Evolutionary conservation across 2,329 filamentous ascomycete genomes (phyloP), one percentile per base, ranked within the genome.

Genomic region (Teratosphaeria viscida): DNA sequence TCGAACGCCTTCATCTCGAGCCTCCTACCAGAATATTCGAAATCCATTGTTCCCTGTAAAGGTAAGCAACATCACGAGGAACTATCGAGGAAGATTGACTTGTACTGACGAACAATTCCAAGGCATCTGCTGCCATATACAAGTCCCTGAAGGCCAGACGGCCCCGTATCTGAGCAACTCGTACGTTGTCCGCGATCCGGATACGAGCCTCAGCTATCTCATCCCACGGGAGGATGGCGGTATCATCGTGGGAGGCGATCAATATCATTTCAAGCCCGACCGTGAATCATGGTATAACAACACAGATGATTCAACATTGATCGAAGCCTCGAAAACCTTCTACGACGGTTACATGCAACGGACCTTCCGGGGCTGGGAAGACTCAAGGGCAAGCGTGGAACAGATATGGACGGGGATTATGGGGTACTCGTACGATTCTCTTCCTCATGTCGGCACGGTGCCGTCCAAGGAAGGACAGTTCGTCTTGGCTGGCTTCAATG

Each of bases 401-500:
- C 67, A 66, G 32, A 62, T 76, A 0, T 79, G 77, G 77, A 77
- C 72, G 4, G 76, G 73, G 14, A 56, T 67, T 6, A 67, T 67
- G 65, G 64, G 65, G 0, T 67, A 65, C 34, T 62, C 58, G 6
- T 58, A 52, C 16, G 65, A 67, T 43, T 60, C 53, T 14, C 55
- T 60, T 35, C 78, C 79, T 0, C 73, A 77, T 19, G 65, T 82
- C 0, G 79, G 79, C 0, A 62, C 64, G 0, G 69, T 82, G 0
- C 79, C 79, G 0, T 73, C 67, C 0, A 72, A 71, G 54, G 58
- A 69, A 2, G 72, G 71, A 7, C 73, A 78, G 61, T 77, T 74
- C 53, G 69, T 81, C n/a, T 66, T 78, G 19, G 78, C 75, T 0
- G 79, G 79, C 0, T 82, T 81, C 60, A 76, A 75, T 37, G 79